A percentile compares a stretch with the other conserved stretches of the same genome.
Conservation (phyloP, 805 yeast genomes). For the Candida sanyiensis region DNA sequence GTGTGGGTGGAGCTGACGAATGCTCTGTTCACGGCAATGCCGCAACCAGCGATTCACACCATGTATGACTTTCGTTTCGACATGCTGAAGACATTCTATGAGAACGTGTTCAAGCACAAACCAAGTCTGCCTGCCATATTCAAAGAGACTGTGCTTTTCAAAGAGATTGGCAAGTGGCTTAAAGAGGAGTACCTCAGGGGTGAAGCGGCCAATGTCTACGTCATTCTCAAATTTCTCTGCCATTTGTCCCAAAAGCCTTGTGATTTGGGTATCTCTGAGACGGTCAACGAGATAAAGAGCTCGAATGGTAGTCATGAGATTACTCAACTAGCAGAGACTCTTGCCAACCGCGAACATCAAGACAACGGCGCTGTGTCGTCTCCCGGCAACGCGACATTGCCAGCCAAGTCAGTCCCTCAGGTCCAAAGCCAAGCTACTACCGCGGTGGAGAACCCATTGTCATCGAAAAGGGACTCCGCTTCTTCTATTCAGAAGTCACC, state of each 20-base stretch:
- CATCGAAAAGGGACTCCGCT: too few species aligned
- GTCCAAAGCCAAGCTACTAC: too few species aligned
- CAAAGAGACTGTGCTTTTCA: background rate
- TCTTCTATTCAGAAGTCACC: too few species aligned
- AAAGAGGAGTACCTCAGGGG: background rate
- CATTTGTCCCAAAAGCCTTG: background rate
- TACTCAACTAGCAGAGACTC: background rate
- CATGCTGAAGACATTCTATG: background rate
- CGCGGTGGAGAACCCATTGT: too few species aligned
- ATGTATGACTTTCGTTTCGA: slow-evolving; percentile 3
- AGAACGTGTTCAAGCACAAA: background rate
- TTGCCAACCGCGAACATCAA: background rate
- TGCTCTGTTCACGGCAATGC: background rate
- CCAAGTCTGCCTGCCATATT: background rate
- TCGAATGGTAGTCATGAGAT: background rate
- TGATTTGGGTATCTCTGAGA: background rate
- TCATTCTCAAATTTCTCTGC: slow-evolving; percentile 2
- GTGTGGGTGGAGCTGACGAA: background rate
- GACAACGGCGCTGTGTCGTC: too few species aligned
- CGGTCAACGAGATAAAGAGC: background rate
- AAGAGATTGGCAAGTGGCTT: background rate
- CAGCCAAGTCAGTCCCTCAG: too few species aligned
- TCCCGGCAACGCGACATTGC: too few species aligned
- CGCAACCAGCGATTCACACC: background rate
- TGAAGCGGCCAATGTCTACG: background rate